Evolutionary conservation across 192 early-diverging fungal species (phyloP).

Genomic region (Spizellomyces punctatus): DNA sequence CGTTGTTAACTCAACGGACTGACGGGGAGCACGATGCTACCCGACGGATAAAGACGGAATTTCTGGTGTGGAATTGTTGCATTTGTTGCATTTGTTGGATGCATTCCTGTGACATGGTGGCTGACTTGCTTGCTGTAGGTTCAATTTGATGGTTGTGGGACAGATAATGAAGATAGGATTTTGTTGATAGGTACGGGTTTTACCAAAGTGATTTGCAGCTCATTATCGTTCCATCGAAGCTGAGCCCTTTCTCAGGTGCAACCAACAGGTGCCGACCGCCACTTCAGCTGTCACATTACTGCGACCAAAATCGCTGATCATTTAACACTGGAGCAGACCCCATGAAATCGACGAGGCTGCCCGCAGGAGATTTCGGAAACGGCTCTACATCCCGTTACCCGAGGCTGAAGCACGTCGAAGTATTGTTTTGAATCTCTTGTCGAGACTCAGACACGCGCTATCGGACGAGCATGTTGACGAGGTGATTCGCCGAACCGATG

Average conservation of each 20-base stretch:
- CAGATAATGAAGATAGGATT: conserved; percentile 74
- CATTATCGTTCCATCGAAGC: background rate
- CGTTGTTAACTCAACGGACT: conserved; percentile 81
- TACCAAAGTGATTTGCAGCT: background rate
- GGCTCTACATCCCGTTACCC: conserved; percentile 84
- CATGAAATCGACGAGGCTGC: conserved; percentile 95
- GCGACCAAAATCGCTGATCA: background rate
- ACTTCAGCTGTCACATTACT: too few species aligned
- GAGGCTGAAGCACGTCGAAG: conserved; percentile 65
- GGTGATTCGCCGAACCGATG: conserved; percentile 68
- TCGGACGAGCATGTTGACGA: conserved; percentile 58
- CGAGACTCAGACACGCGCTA: conserved; percentile 59
- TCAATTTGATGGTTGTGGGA: conserved; percentile 77
- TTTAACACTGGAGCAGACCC: conserved; percentile 49
- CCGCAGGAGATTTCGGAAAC: conserved; percentile 63
- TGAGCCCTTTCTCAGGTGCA: conserved; percentile 42
- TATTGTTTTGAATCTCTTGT: conserved; percentile 68
- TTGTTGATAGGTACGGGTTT: conserved; percentile 63
- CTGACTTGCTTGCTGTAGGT: conserved; percentile 21
- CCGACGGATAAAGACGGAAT: conserved; percentile 91
- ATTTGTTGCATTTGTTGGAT: background rate
- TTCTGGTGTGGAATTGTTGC: conserved; percentile 50
- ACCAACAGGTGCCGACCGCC: conserved; percentile 53
- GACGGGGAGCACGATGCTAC: conserved; percentile 90
- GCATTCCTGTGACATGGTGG: background rate